Evolutionary conservation across 352 stramenopile genomes (phyloP), one percentile per base, ranked within the genome.

Genomic region (Globisporangium lucens): DNA sequence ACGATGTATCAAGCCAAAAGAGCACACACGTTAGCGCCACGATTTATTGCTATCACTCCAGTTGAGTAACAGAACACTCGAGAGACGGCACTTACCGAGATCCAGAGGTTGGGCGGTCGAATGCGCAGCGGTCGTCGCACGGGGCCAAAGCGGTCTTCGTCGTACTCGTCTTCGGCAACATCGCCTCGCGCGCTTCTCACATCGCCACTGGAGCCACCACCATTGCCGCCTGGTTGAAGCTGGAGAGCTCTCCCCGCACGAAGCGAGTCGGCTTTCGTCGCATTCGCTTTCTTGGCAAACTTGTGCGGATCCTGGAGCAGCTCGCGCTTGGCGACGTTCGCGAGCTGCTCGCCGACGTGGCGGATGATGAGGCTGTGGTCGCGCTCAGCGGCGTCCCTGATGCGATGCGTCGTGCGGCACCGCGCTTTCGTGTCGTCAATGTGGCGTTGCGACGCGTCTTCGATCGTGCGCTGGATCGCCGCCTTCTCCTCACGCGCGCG

Each of bases 261-360:
- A 51, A 51, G 5, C 17, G 43, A 22, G 7, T 29, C 35, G 35
- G 27, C 6, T 61, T 61, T 61, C 41, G 47, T 6, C 2, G 20
- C 30, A 29, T 3, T n/a, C 30, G 20, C 56, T 47, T 60, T 43
- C 53, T 60, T 59, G 33, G 15, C 27, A 24, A 60, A 61, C 51
- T 66, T 70, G 66, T 72, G 61, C 56, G 60, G 66, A 8, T 71
- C 15, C 17, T 70, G 52, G 12, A 67, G 49, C 62, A 52, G 7
- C 30, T 80, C 62, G 47, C 68, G 65, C 38, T 79, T 70, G 17
- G 79, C 79, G 17, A 90, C 69, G 12, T 74, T 76, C 30, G 78
- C 82, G 7, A 90, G 76, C 66, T 86, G 72, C 68, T 87, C 78
- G 29, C 80, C 82, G 20, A 90, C 80, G 52, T 90, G 82, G 12